Evolutionary conservation across 2,329 filamentous ascomycete genomes (phyloP).

Genomic region (Lecanosticta acicola): DNA sequence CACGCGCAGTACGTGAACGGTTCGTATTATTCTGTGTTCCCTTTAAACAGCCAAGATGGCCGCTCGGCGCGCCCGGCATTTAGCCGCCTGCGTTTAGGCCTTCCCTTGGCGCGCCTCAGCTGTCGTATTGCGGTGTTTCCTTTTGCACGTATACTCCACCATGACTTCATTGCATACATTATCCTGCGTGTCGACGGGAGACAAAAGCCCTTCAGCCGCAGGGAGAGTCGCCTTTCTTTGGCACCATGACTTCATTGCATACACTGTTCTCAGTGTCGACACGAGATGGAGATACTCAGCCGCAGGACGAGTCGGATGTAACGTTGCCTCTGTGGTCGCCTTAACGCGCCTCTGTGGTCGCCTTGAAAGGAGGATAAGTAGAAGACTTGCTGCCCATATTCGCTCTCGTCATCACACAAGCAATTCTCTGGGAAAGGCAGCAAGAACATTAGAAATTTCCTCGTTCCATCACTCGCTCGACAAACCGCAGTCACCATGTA

Average conservation of each 20-base stretch:
- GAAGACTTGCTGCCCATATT: neutral
- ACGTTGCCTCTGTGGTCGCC: neutral
- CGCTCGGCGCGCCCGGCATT: too few species aligned
- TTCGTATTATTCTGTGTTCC: too few species aligned
- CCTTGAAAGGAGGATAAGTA: neutral
- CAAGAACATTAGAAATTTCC: neutral
- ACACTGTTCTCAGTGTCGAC: neutral
- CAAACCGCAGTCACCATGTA: conserved; percentile 4
- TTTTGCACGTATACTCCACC: too few species aligned
- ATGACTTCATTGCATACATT: neutral
- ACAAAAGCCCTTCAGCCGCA: neutral
- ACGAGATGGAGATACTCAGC: neutral
- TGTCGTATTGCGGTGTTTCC: too few species aligned
- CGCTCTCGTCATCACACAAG: neutral
- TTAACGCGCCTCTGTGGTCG: neutral
- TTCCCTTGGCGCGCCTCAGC: too few species aligned
- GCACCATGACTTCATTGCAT: neutral
- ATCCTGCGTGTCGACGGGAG: neutral
- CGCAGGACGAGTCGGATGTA: neutral
- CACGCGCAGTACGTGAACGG: too few species aligned
- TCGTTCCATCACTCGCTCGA: neutral
- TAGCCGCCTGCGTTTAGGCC: too few species aligned
- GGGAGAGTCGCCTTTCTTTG: neutral
- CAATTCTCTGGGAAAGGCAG: neutral
- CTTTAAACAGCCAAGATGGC: too few species aligned